Evolutionary conservation across 371 early-diverging fungal genomes (phyloP).

Genomic region (Rhizopus delemar): DNA sequence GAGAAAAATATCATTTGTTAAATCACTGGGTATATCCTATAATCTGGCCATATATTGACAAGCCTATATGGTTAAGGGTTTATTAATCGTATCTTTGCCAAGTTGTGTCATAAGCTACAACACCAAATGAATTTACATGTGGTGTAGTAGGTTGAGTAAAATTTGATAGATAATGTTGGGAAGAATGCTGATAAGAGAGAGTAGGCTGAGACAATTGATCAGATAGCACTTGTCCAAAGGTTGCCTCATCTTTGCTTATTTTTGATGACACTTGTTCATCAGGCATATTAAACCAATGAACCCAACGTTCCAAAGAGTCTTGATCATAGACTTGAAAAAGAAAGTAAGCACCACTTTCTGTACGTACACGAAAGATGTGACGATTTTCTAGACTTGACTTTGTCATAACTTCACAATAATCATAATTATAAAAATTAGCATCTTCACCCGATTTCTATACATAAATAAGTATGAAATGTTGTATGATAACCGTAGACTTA

Average conservation of each 20-base stretch:
- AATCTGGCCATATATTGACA: no score
- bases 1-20: no score
- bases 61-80: no score
- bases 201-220: not conserved
- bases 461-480: not conserved
- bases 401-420: slow-evolving; percentile 23
- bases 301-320: slow-evolving; percentile 37
- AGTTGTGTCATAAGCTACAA: not conserved
- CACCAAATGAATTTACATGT: not conserved
- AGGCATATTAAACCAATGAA: slow-evolving; percentile 35
- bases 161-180: not conserved
- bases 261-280: not conserved
- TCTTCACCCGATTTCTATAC: slow-evolving; percentile 27
- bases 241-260: not conserved
- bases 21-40: no score
- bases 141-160: not conserved
- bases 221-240: not conserved
- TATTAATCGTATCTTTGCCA: slow-evolving; percentile 1
- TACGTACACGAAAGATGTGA: slow-evolving; percentile 34
- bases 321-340: slow-evolving; percentile 46
- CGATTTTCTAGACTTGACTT: slow-evolving; percentile 16
- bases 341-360: slow-evolving; percentile 23
- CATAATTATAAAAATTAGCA: slow-evolving; percentile 32
- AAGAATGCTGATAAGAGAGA: no score
- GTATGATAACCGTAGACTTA: slow-evolving; percentile 22